Conservation (phyloP, 306 rosid species). For the Ziziphus jujuba region DNA sequence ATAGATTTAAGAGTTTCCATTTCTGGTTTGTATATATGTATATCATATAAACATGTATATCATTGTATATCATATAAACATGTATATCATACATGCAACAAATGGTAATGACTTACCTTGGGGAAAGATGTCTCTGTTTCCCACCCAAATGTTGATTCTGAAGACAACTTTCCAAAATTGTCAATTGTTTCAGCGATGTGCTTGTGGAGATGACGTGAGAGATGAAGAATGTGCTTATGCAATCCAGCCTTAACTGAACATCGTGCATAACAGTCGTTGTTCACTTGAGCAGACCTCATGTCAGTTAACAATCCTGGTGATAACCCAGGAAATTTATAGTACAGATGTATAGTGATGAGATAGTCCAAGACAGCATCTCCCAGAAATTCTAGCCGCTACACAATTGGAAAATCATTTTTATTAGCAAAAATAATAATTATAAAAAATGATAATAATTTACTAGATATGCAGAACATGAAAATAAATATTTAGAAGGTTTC, state of each 20-base stretch:
- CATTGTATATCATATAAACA: too few relatives aligned
- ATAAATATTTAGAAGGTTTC: not conserved
- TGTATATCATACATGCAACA: too few relatives aligned
- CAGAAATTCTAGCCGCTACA: constrained; percentile 78
- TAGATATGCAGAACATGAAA: not conserved
- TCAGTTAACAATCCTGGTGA: constrained; percentile 72
- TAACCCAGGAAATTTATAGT: constrained; percentile 54
- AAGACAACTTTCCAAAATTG: constrained; percentile 28
- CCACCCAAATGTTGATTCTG: constrained; percentile 65
- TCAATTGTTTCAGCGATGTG: constrained; percentile 38
- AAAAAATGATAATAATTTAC: not conserved
- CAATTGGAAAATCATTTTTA: constrained; percentile 19
- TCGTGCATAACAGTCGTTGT: constrained; percentile 69
- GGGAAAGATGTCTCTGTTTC: constrained; percentile 62
- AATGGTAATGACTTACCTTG: constrained; percentile 49
- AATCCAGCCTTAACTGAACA: constrained; percentile 57
- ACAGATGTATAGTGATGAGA: constrained; percentile 59
- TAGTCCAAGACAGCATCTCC: constrained; percentile 78
- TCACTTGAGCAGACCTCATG: constrained; percentile 78
- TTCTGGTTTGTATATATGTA: not conserved
- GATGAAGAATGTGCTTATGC: constrained; percentile 61
- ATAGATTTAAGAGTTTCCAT: not conserved
- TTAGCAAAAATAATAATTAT: not conserved
- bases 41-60: too few relatives aligned
- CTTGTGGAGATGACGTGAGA: constrained; percentile 54